These are phyloP conservation scores for Murraya koenigii DNA, from an alignment of 345 rosid genomes.

Conservation along the genomic window DNA sequence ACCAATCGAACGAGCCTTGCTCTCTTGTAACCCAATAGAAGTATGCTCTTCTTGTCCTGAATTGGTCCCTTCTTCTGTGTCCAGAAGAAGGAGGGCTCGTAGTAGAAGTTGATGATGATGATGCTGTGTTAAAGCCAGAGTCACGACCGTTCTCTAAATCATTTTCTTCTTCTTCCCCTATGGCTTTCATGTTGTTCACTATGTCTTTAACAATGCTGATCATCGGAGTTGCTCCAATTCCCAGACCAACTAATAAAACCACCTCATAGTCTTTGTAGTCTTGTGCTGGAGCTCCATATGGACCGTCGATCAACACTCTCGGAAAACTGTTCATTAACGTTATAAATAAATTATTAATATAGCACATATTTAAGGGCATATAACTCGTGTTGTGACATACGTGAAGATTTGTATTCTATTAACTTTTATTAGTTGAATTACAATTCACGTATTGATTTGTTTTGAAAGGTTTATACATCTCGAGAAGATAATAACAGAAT, in stretches of 20 bases:
- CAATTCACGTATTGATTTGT: background rate
- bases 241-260: slow-evolving; percentile 68
- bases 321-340: slow-evolving; percentile 50
- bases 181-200: slow-evolving; percentile 56
- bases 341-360: background rate
- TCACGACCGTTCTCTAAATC: slow-evolving; percentile 39
- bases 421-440: too few species aligned
- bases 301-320: slow-evolving; percentile 69
- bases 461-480: background rate
- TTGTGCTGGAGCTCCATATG: slow-evolving; percentile 91
- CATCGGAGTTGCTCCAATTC: slow-evolving; percentile 92
- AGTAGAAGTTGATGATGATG: slow-evolving; percentile 6
- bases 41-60: slow-evolving; percentile 71
- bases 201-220: slow-evolving; percentile 85
- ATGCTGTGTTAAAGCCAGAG: too few species aligned
- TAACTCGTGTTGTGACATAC: too few species aligned
- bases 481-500: background rate
- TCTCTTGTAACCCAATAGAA: slow-evolving; percentile 87
- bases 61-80: slow-evolving; percentile 42
- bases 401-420: background rate
- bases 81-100: slow-evolving; percentile 29
- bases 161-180: slow-evolving; percentile 36
- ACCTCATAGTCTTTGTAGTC: slow-evolving; percentile 80
- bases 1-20: slow-evolving; percentile 88
- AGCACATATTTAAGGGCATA: background rate